Conservation (phyloP, 2,329 filamentous ascomycete species). For the Diaporthe sp. region DNA sequence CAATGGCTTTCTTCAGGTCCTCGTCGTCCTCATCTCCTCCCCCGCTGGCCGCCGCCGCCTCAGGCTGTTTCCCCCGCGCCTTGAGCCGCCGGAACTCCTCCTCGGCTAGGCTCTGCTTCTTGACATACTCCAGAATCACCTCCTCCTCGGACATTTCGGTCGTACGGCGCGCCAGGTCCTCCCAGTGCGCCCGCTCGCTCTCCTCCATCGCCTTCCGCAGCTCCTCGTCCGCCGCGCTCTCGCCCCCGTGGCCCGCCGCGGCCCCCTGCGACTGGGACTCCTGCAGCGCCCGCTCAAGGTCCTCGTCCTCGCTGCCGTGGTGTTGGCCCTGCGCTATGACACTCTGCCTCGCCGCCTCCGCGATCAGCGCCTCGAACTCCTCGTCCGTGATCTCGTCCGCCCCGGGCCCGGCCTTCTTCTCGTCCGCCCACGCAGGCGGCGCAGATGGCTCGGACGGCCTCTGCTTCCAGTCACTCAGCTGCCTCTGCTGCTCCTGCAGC, state of each 20-base stretch:
- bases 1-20: constrained; percentile 67
- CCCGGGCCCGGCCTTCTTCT: constrained; percentile 49
- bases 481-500: constrained; percentile 33
- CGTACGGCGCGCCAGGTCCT: constrained; percentile 54
- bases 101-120: constrained; percentile 81
- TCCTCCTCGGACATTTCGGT: constrained; percentile 73
- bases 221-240: constrained; percentile 57
- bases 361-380: constrained; percentile 69
- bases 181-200: constrained; percentile 59
- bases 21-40: constrained; percentile 62
- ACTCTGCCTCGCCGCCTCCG: constrained; percentile 69
- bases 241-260: constrained; percentile 45
- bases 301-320: constrained; percentile 50
- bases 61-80: constrained; percentile 52
- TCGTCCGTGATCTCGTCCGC: constrained; percentile 66
- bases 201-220: constrained; percentile 63
- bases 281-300: constrained; percentile 56
- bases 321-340: constrained; percentile 49
- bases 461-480: constrained; percentile 35
- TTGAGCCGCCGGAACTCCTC: constrained; percentile 62
- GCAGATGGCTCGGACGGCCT: constrained; percentile 47
- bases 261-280: constrained; percentile 50
- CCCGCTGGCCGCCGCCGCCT: constrained; percentile 37
- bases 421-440: constrained; percentile 46
- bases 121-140: constrained; percentile 81